Conservation (phyloP, 305 asterid genomes). For the Plantago coronopus region DNA sequence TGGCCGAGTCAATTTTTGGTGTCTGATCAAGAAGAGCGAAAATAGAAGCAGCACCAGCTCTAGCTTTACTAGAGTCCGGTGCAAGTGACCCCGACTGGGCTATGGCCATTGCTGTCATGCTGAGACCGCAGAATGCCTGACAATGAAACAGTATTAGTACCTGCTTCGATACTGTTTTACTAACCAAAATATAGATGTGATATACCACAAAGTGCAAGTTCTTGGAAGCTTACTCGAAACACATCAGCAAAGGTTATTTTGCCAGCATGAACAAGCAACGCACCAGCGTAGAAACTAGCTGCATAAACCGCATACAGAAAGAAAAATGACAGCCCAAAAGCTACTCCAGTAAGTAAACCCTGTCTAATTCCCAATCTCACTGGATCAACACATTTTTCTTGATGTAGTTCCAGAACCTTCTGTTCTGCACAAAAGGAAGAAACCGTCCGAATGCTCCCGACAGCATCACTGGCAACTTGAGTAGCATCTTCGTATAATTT, state of each 20-base stretch:
- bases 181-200: no score
- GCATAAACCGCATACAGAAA: slow-evolving; percentile 50
- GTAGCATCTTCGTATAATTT: slow-evolving; percentile 59
- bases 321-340: slow-evolving; percentile 52
- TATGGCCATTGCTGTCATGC: slow-evolving; percentile 55
- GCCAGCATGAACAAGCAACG: slow-evolving; percentile 49
- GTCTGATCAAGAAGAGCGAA: slow-evolving; percentile 49
- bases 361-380: slow-evolving; percentile 36
- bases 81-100: slow-evolving; percentile 65
- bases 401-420: slow-evolving; percentile 44
- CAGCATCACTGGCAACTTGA: slow-evolving; percentile 59
- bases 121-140: slow-evolving; percentile 63
- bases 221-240: slow-evolving; percentile 43
- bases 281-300: slow-evolving; percentile 62
- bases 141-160: background rate
- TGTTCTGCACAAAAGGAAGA: slow-evolving; percentile 71
- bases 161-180: background rate
- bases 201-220: no score
- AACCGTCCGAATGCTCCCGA: slow-evolving; percentile 60
- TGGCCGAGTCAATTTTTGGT: slow-evolving; percentile 41
- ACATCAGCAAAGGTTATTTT: slow-evolving; percentile 49
- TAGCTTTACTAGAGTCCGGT: slow-evolving; percentile 60
- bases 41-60: slow-evolving; percentile 49
- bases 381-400: slow-evolving; percentile 47
- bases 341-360: slow-evolving; percentile 50